These are phyloP conservation scores for Echinochloa phyllopogon DNA, from an alignment of 176 grass and related monocot genomes.

Conservation along the genomic window DNA sequence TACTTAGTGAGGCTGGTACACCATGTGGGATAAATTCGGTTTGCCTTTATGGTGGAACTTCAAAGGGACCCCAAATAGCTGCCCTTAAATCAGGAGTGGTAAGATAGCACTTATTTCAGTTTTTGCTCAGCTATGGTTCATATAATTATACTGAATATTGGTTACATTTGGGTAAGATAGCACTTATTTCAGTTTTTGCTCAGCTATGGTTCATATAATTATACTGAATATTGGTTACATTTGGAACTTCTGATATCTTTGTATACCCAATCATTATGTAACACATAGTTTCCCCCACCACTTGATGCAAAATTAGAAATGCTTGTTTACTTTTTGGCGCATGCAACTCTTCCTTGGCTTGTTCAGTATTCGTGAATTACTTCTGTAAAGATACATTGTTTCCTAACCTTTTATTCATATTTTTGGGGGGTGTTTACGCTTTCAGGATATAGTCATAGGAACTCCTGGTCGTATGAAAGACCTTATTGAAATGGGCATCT, in stretches of 20 bases:
- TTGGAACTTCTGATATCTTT: background rate
- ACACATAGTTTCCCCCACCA: background rate
- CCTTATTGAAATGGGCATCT: slow-evolving; percentile 91
- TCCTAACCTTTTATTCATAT: background rate
- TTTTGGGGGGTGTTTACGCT: slow-evolving; percentile 30
- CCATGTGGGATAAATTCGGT: slow-evolving; percentile 80
- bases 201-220: background rate
- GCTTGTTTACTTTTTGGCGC: background rate
- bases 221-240: slow-evolving; percentile 16
- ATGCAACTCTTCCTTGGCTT: background rate
- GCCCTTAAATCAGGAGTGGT: slow-evolving; percentile 97
- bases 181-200: slow-evolving; percentile 10
- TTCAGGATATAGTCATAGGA: slow-evolving; percentile 97
- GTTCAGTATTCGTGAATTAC: slow-evolving; percentile 8
- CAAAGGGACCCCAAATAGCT: slow-evolving; percentile 94
- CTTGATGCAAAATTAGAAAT: background rate
- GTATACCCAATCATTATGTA: background rate
- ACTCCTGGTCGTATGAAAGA: slow-evolving; percentile 98
- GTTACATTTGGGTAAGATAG: slow-evolving; percentile 81
- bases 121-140: background rate
- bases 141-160: slow-evolving; percentile 5
- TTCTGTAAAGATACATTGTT: background rate
- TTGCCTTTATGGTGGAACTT: slow-evolving; percentile 95
- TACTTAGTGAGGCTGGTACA: slow-evolving; percentile 81
- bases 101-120: slow-evolving; percentile 43